A percentile compares a stretch with the other conserved stretches of the same genome.
Evolutionary conservation across 179 eudicot species (phyloP).

Genomic region (Beta lomatogona): DNA sequence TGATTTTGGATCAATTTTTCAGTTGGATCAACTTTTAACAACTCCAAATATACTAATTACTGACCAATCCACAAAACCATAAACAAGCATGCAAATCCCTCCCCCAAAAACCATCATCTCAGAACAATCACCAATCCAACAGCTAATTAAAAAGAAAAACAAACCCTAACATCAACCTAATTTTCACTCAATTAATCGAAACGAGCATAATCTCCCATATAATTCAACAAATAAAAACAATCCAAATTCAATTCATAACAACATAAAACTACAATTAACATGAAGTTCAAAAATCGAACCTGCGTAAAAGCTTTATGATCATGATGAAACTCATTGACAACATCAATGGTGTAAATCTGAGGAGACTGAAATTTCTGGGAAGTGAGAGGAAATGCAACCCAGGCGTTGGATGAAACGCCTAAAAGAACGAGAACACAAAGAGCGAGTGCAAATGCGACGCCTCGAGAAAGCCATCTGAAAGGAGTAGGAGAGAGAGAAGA

Average conservation of each 20-base stretch:
- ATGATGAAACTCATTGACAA: constrained; percentile 82
- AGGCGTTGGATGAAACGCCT: constrained; percentile 47
- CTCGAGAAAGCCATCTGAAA: constrained; percentile 30
- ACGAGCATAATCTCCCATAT: neutral
- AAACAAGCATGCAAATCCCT: neutral
- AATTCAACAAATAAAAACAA: neutral
- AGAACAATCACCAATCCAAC: neutral
- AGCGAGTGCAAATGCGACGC: constrained; percentile 27
- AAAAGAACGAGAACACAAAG: constrained; percentile 33
- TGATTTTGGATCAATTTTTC: neutral
- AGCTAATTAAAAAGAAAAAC: neutral
- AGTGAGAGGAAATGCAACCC: constrained; percentile 25
- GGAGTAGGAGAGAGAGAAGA: constrained; percentile 27
- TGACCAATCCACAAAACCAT: neutral
- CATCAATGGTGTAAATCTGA: constrained; percentile 43
- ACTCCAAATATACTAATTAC: neutral
- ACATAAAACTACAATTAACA: neutral
- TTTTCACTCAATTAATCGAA: neutral
- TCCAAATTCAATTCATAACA: neutral
- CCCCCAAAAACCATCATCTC: neutral
- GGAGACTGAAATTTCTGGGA: neutral
- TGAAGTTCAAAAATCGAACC: constrained; percentile 39
- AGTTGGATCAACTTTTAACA: neutral
- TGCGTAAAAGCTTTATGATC: constrained; percentile 89
- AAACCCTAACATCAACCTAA: neutral